These are phyloP conservation scores for Scheffersomyces illinoinensis DNA, from an alignment of 1,139 yeast genomes.

Conservation along the genomic window DNA sequence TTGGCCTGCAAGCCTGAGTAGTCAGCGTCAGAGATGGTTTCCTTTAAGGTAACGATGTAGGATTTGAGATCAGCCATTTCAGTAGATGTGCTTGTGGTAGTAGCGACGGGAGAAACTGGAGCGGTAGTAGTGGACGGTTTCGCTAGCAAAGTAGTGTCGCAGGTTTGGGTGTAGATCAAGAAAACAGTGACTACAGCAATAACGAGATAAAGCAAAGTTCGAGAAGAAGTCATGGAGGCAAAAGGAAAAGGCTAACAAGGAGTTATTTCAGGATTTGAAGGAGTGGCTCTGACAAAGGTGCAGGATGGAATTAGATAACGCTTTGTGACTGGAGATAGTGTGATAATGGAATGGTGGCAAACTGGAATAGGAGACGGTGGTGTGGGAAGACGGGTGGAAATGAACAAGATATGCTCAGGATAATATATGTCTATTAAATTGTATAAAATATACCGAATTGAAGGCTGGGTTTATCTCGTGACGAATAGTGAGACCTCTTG, in stretches of 20 bases:
- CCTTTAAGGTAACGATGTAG: constrained; percentile 43
- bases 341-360: neutral
- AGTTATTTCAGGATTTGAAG: neutral
- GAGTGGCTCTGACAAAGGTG: neutral
- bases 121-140: neutral
- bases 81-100: neutral
- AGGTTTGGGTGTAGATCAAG: neutral
- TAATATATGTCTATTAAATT: too few relatives aligned
- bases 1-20: constrained; percentile 31
- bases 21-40: constrained; percentile 31
- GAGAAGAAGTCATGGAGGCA: neutral
- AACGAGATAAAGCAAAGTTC: neutral
- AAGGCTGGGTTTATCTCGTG: neutral
- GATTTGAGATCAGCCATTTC: constrained; percentile 24
- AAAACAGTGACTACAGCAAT: neutral
- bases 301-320: neutral
- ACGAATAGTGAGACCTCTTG: neutral
- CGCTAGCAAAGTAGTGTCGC: neutral
- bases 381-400: neutral
- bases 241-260: neutral
- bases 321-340: neutral
- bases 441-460: neutral
- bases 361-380: neutral
- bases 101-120: neutral
- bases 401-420: neutral